Base-by-base conservation (phyloP, 805 yeast species). In the Kodamaea kakaduensis region DNA sequence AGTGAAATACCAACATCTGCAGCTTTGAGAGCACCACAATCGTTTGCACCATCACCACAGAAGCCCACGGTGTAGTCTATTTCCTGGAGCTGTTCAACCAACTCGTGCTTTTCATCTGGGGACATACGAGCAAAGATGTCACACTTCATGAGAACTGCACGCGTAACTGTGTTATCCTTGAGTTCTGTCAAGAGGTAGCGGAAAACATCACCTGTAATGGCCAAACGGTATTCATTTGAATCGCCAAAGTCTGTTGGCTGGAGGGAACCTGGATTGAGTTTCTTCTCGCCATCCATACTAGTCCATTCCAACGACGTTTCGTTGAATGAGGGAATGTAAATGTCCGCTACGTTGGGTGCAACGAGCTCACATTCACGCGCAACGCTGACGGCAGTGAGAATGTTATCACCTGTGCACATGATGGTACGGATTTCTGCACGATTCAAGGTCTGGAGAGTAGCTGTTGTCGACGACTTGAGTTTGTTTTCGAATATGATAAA, bases 1-100 rank as follows among this genome's bases (percentile, higher is more conserved):
- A 93, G 64, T 0, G 97, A 90, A 13, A 93, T 78, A 12, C 99
- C 99, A 33, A 94, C 95, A 61, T 93, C 96, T 0, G 98, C 97
- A 9, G 96, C 96, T 52, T 90, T 93, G 39, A 93, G 67, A 0
- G 99, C 99, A 47, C 98, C 98, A 61, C 97, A 93, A 55, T 93
- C 99, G 59, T 93, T 93, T 5, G 99, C 99, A 45, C 99, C 99
- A 63, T 93, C 99, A 23, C 99, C 99, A 62, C 97, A 93, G 59
- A 93, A 93, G 2, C 97, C 96, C 31, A 87, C 95, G 0, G 95
- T 86, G 54, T 90, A 90, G 51, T 89, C 96, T 14, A 93, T 54
- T 15, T 68, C 71, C 56, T 88, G 96, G 9, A 93, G 63, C 54
- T 83, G 86, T 50, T 84, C 89, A 22, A 93, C 96, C 31, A 93